These are phyloP conservation scores for Dryas octopetala DNA, from an alignment of 306 rosid genomes.

Conservation along the genomic window DNA sequence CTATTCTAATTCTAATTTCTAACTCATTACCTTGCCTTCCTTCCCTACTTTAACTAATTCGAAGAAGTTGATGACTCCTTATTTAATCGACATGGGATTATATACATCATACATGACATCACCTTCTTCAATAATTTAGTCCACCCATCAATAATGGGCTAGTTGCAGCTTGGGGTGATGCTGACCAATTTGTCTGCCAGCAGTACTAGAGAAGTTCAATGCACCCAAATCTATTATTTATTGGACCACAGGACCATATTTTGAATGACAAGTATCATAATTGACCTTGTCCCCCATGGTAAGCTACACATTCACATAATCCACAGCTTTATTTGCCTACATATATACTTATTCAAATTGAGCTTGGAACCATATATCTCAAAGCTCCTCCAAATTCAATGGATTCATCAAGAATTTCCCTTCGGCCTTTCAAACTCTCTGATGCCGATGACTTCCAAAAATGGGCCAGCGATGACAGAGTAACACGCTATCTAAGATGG, in stretches of 20 bases:
- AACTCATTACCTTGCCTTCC: too few species aligned
- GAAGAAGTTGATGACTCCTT: too few species aligned
- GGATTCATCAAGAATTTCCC: constrained; percentile 29
- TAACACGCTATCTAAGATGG: constrained; percentile 38
- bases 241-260: background rate
- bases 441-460: constrained; percentile 34
- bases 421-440: constrained; percentile 34
- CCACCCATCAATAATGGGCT: background rate
- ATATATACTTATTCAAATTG: background rate
- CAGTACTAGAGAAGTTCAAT: background rate
- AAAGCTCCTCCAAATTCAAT: background rate
- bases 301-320: background rate
- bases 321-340: background rate
- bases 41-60: too few species aligned
- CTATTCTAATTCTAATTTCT: too few species aligned
- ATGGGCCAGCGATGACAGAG: constrained; percentile 38
- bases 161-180: background rate
- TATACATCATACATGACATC: too few species aligned
- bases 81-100: too few species aligned
- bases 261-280: background rate
- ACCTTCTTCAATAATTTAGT: too few species aligned
- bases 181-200: background rate
- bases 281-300: background rate
- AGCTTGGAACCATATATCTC: background rate
- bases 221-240: background rate